A percentile compares a stretch with the other conserved stretches of the same genome.
Evolutionary conservation across 2,329 filamentous ascomycete genomes (phyloP).

Genomic region (Venturia effusa): DNA sequence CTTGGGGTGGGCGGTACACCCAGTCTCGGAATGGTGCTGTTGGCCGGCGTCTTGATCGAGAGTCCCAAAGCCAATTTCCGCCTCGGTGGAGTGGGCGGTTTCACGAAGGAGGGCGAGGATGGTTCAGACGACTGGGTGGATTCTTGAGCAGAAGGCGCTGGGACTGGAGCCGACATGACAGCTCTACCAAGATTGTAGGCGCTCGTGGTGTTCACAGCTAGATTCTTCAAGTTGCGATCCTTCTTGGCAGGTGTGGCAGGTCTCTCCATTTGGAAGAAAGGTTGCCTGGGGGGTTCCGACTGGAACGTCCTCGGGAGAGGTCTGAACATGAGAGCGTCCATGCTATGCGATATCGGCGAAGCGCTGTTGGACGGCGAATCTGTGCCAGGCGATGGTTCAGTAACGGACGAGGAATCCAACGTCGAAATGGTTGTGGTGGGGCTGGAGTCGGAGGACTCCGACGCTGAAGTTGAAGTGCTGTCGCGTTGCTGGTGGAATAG

Average conservation of each 20-base stretch:
- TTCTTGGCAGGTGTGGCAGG: conserved; percentile 49
- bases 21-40: conserved; percentile 45
- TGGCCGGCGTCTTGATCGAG: conserved; percentile 56
- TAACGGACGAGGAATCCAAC: conserved; percentile 80
- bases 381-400: conserved; percentile 81
- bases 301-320: conserved; percentile 22
- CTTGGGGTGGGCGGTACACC: conserved; percentile 48
- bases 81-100: conserved; percentile 58
- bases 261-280: conserved; percentile 42
- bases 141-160: conserved; percentile 36
- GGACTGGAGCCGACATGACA: conserved; percentile 39
- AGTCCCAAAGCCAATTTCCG: conserved; percentile 61
- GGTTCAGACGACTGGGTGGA: conserved; percentile 47
- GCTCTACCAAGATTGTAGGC: conserved; percentile 35
- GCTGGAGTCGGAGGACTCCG: conserved; percentile 84
- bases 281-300: conserved; percentile 33
- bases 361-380: conserved; percentile 74
- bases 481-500: conserved; percentile 58
- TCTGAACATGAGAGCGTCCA: conserved; percentile 36
- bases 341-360: conserved; percentile 58
- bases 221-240: conserved; percentile 72
- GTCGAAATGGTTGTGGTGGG: conserved; percentile 91
- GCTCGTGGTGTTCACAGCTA: conserved; percentile 60
- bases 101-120: conserved; percentile 67
- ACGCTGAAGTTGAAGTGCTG: conserved; percentile 66